These are phyloP conservation scores for Irpex sp. DNA, from an alignment of 1,284 basidiomycete genomes.

Conservation along the genomic window DNA sequence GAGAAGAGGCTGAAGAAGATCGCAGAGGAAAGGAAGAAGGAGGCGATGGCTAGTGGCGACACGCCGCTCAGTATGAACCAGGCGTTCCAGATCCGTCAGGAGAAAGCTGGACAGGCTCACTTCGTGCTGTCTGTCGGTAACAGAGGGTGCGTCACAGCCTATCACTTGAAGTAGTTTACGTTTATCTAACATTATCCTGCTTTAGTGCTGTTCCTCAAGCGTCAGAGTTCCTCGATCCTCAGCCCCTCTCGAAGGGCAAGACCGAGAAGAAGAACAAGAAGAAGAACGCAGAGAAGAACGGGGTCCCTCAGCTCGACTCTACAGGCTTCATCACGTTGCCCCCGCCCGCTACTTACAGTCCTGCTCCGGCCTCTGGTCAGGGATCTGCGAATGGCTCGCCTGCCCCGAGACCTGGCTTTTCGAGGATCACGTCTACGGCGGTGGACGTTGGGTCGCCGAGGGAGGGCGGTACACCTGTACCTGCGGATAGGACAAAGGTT, in stretches of 20 bases:
- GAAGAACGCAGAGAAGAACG: conserved; percentile 54
- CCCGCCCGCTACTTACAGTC: conserved; percentile 49
- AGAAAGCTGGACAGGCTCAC: conserved; percentile 90
- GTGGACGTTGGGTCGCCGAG: conserved; percentile 42
- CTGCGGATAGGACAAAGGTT: conserved; percentile 65
- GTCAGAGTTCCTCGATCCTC: conserved; percentile 72
- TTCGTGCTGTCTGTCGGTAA: conserved; percentile 94
- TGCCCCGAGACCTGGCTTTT: conserved; percentile 71
- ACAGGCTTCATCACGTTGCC: conserved; percentile 71
- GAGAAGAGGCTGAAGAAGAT: conserved; percentile 94
- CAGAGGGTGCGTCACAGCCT: conserved; percentile 63
- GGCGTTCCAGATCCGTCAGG: conserved; percentile 87
- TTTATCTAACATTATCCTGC: conserved; percentile 7
- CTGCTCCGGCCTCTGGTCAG: conserved; percentile 35
- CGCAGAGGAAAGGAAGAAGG: conserved; percentile 88
- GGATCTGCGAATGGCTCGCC: conserved; percentile 51
- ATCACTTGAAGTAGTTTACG: conserved; percentile 5
- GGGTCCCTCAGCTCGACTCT: conserved; percentile 43
- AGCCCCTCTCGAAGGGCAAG: conserved; percentile 70
- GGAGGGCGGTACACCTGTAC: conserved; percentile 45
- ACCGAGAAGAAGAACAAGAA: conserved; percentile 80
- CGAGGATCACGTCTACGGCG: conserved; percentile 57
- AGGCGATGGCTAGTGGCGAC: conserved; percentile 89
- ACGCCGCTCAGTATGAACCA: conserved; percentile 90
- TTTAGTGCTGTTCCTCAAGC: conserved; percentile 77